Conservation (phyloP, 495 filamentous ascomycete genomes). For the Penicillium pulvis region DNA sequence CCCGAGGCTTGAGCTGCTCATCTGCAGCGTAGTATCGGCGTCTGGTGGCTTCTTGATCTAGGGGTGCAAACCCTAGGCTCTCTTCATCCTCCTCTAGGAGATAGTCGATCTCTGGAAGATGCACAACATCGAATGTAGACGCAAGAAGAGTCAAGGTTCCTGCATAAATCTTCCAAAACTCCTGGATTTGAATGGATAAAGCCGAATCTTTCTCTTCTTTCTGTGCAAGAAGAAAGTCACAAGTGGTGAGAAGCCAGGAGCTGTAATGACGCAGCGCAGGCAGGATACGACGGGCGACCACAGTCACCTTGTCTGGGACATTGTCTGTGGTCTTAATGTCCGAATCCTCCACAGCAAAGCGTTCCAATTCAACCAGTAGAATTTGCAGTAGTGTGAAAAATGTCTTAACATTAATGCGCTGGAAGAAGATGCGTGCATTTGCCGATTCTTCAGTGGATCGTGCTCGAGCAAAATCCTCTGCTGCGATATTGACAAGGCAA, state of each 20-base stretch:
- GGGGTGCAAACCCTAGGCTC: constrained; percentile 71
- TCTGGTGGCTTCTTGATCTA: constrained; percentile 53
- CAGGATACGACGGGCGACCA: constrained; percentile 63
- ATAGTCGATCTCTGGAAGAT: constrained; percentile 63
- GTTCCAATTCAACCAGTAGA: constrained; percentile 67
- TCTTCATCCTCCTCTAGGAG: constrained; percentile 77
- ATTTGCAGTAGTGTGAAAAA: constrained; percentile 76
- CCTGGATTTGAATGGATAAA: constrained; percentile 60
- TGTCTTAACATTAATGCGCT: constrained; percentile 80
- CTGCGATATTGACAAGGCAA: constrained; percentile 81
- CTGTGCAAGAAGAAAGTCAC: constrained; percentile 51
- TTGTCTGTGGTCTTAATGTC: constrained; percentile 34
- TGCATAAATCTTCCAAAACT: constrained; percentile 74
- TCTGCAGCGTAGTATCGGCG: constrained; percentile 50
- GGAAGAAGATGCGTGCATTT: constrained; percentile 68
- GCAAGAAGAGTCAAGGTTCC: constrained; percentile 65
- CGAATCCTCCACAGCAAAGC: constrained; percentile 53
- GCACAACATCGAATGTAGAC: constrained; percentile 58
- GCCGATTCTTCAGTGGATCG: constrained; percentile 53
- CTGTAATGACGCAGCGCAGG: constrained; percentile 74
- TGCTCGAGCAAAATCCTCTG: constrained; percentile 68
- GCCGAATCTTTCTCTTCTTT: constrained; percentile 57
- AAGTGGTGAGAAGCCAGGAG: constrained; percentile 64
- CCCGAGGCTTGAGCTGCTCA: constrained; percentile 54
- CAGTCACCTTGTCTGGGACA: constrained; percentile 59